Percentiles rank a stretch among this genome's conserved stretches.
Conservation (phyloP, 116 monocot genomes). For the Phalaenopsis hybrid region DNA sequence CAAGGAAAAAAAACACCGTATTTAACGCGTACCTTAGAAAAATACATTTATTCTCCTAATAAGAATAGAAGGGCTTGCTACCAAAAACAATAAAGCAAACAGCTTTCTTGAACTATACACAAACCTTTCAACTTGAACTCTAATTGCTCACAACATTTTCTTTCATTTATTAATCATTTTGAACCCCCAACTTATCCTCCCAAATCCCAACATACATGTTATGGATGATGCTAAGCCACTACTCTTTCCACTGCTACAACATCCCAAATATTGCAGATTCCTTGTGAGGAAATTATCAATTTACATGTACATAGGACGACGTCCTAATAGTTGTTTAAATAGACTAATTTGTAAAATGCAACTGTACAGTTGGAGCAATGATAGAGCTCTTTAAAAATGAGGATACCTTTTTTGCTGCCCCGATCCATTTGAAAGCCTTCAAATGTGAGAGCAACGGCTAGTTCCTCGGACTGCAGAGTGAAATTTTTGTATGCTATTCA, state of each 20-base stretch:
- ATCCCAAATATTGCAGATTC: neutral
- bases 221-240: neutral
- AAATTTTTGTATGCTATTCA: neutral
- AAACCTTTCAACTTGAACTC: no score
- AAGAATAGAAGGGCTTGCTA: neutral
- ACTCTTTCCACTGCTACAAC: neutral
- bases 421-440: neutral
- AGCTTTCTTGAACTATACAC: neutral
- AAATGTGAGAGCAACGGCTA: no score
- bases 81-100: neutral
- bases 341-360: neutral
- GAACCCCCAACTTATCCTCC: neutral
- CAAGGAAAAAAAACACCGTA: neutral
- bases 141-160: neutral
- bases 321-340: neutral
- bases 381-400: neutral
- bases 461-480: no score
- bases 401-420: neutral
- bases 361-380: neutral
- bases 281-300: neutral
- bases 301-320: neutral
- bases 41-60: neutral
- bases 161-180: neutral
- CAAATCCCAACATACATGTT: neutral
- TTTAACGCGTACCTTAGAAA: neutral